Percentiles rank a stretch among this genome's conserved stretches.
Conservation (phyloP, 2,329 filamentous ascomycete species). For the Colletotrichum sp. region DNA sequence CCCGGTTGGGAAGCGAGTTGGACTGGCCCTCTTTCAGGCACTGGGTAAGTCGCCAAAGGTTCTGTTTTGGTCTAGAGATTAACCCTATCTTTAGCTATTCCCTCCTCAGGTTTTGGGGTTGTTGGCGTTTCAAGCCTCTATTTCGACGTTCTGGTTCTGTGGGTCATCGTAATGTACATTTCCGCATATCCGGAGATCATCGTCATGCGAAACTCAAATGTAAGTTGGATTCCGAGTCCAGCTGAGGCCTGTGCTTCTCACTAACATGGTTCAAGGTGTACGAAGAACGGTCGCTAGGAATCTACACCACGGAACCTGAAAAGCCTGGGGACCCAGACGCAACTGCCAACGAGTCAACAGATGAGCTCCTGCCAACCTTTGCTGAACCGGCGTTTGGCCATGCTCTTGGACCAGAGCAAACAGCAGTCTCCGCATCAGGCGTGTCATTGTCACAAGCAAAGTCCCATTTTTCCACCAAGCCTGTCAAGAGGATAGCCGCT, state of each 20-base stretch:
- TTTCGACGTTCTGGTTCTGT: conserved; percentile 64
- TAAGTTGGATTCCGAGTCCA: background rate
- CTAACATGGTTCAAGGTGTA: conserved; percentile 59
- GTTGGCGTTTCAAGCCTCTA: conserved; percentile 61
- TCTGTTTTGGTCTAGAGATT: background rate
- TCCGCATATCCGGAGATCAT: conserved; percentile 67
- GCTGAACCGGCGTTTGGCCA: background rate
- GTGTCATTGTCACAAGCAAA: conserved; percentile 29
- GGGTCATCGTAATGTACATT: conserved; percentile 71
- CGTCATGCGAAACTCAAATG: conserved; percentile 65
- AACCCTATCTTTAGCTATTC: conserved; percentile 49
- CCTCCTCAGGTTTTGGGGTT: conserved; percentile 70
- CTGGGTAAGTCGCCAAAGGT: conserved; percentile 42
- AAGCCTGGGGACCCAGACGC: conserved; percentile 29
- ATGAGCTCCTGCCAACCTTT: conserved; percentile 10
- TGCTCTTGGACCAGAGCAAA: background rate
- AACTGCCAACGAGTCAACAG: conserved; percentile 31
- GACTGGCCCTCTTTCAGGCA: conserved; percentile 71
- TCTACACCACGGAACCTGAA: conserved; percentile 48
- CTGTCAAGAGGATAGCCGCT: conserved; percentile 30
- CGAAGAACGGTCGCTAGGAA: conserved; percentile 70
- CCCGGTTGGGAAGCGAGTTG: conserved; percentile 56
- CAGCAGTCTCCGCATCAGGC: background rate
- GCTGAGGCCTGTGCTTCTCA: background rate
- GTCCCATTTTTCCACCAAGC: conserved; percentile 48